These are phyloP conservation scores for Penicillium tannophilum DNA, from an alignment of 495 filamentous ascomycete genomes.

Conservation along the genomic window DNA sequence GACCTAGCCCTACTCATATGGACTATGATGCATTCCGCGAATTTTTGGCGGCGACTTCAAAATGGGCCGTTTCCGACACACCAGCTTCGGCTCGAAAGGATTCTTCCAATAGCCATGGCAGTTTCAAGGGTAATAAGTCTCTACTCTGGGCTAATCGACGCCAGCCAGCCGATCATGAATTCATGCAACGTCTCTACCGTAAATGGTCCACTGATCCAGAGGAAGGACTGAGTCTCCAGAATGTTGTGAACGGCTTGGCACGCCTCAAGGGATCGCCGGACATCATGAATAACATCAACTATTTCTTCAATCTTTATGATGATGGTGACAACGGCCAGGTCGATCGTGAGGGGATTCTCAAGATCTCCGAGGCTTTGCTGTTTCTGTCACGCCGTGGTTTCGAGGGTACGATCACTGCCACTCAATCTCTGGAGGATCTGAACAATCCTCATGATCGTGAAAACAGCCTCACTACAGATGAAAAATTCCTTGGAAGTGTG, in stretches of 20 bases:
- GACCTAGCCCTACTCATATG: slow-evolving; percentile 87
- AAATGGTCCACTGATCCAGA: slow-evolving; percentile 81
- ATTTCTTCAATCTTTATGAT: slow-evolving; percentile 97
- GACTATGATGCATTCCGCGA: slow-evolving; percentile 95
- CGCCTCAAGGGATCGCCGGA: slow-evolving; percentile 88
- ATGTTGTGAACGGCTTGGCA: slow-evolving; percentile 88
- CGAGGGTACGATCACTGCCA: slow-evolving; percentile 66
- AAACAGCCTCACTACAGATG: slow-evolving; percentile 58
- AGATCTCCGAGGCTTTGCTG: slow-evolving; percentile 90
- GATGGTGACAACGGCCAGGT: slow-evolving; percentile 89
- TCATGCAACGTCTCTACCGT: slow-evolving; percentile 84
- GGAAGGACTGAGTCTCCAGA: slow-evolving; percentile 77
- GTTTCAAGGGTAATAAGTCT: slow-evolving; percentile 48
- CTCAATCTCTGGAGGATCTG: slow-evolving; percentile 40
- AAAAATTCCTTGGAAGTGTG: slow-evolving; percentile 85
- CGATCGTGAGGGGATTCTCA: slow-evolving; percentile 93
- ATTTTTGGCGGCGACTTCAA: slow-evolving; percentile 83
- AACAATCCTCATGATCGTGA: slow-evolving; percentile 26
- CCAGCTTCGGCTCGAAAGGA: slow-evolving; percentile 61
- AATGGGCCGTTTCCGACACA: slow-evolving; percentile 87
- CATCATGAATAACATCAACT: slow-evolving; percentile 95
- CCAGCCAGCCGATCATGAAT: slow-evolving; percentile 92
- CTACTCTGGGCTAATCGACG: slow-evolving; percentile 74
- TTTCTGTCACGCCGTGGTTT: slow-evolving; percentile 89
- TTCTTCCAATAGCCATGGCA: slow-evolving; percentile 52